Percentiles rank a stretch among this genome's conserved stretches.
Evolutionary conservation across 345 rosid genomes (phyloP).

Genomic region (thale cress (Arabidopsis thaliana)): DNA sequence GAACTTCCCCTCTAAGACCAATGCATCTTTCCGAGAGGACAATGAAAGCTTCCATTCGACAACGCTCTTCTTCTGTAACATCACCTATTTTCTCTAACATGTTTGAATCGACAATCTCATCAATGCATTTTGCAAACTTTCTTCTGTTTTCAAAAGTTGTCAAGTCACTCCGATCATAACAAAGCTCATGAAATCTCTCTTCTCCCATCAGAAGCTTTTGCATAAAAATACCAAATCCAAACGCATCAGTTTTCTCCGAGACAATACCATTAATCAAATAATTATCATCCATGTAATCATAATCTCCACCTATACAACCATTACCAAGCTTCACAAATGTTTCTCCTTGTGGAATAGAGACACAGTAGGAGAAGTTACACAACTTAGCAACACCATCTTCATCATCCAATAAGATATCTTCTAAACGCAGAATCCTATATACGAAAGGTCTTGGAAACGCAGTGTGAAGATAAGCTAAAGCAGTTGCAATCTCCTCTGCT

Average conservation of each 20-base stretch:
- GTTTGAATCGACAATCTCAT: not conserved
- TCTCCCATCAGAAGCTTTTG: conserved; percentile 18
- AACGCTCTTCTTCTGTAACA: not conserved
- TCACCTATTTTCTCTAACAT: not conserved
- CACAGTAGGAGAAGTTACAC: not conserved
- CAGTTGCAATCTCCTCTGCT: not conserved
- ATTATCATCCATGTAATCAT: not conserved
- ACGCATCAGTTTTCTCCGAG: not conserved
- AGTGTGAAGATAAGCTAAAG: conserved; percentile 24
- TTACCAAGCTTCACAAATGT: not conserved
- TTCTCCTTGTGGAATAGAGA: not conserved
- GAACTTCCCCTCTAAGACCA: conserved; percentile 22
- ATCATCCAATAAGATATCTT: not conserved
- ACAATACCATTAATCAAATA: not conserved
- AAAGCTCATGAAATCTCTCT: conserved; percentile 6
- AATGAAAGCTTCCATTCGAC: conserved; percentile 8
- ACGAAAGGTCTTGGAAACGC: not conserved
- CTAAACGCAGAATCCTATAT: not conserved
- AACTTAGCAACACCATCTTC: conserved; percentile 8
- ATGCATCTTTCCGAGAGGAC: conserved; percentile 25
- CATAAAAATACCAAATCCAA: not conserved
- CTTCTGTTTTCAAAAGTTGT: not conserved
- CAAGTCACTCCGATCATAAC: not conserved
- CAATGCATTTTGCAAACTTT: not conserved
- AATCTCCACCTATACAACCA: not conserved